phyloP scores from a whole-genome alignment of 179 eudicot genomes.

The Drosera spatulata region DNA sequence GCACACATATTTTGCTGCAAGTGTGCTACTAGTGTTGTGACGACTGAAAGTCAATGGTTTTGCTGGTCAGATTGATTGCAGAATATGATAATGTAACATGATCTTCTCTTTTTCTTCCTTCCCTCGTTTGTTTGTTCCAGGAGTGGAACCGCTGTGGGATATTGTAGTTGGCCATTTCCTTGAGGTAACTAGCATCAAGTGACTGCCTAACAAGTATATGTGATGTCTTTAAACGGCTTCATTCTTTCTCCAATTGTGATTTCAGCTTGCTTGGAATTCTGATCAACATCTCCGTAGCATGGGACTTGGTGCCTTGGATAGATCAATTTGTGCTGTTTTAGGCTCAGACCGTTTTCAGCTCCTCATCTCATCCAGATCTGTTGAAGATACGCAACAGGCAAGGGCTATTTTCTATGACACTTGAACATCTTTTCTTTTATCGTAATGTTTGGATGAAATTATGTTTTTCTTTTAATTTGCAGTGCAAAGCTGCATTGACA shows the following conservation, averaged over 20 bases:
- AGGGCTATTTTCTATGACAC: conserved; percentile 6
- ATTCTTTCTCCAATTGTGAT: conserved; percentile 5
- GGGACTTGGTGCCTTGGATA: conserved; percentile 92
- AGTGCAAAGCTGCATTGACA: conserved; percentile 29
- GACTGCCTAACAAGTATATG: background rate
- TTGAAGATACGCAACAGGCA: conserved; percentile 35
- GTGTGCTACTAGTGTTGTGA: background rate
- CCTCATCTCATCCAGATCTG: conserved; percentile 22
- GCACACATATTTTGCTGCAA: background rate
- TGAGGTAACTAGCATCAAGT: conserved; percentile 40
- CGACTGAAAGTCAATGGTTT: too few species aligned
- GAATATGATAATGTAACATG: background rate
- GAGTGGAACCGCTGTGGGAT: conserved; percentile 97
- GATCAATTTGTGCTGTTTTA: conserved; percentile 83
- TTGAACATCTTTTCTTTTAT: background rate
- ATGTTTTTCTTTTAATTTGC: conserved; percentile 4
- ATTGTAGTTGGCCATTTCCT: conserved; percentile 74
- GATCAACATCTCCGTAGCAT: conserved; percentile 54
- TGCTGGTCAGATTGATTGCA: too few species aligned
- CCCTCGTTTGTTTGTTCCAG: conserved; percentile 22
- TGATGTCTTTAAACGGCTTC: background rate
- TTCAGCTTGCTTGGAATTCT: conserved; percentile 79
- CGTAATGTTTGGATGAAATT: background rate
- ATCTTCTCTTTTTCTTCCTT: background rate
- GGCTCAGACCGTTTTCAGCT: conserved; percentile 81